phyloP scores from a whole-genome alignment of 2,329 filamentous ascomycete genomes.

The Fusarium ambrosium region DNA sequence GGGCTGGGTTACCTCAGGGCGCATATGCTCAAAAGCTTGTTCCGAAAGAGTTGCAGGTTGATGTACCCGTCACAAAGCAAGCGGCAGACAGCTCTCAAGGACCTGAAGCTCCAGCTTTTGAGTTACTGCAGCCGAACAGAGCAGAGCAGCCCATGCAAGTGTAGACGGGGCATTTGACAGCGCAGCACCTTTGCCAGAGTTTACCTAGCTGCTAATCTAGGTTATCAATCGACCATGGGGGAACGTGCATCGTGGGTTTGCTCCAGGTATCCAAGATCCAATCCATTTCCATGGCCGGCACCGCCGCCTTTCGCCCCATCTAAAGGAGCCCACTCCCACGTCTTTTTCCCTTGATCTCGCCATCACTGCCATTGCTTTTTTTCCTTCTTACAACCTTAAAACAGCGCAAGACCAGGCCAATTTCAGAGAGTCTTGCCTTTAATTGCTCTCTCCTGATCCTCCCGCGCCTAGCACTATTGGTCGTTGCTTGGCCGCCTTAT shows the following conservation, averaged over 20 bases:
- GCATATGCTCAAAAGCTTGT: conserved; percentile 19
- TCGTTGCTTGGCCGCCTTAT: conserved; percentile 16
- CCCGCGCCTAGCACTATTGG: conserved; percentile 2
- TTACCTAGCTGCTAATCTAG: conserved; percentile 23
- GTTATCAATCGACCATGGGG: conserved; percentile 41
- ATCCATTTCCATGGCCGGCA: conserved; percentile 14
- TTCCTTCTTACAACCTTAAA: conserved; percentile 6
- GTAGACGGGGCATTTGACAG: conserved; percentile 29
- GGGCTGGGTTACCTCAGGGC: conserved; percentile 33
- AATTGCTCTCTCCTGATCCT: conserved; percentile 1
- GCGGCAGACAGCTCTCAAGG: conserved; percentile 20
- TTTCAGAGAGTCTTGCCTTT: conserved; percentile 14
- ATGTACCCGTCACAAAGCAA: conserved; percentile 4
- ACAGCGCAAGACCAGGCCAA: conserved; percentile 13
- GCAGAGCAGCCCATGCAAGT: not conserved
- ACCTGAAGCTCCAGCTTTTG: conserved; percentile 34
- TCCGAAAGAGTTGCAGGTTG: conserved; percentile 11
- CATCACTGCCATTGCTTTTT: conserved; percentile 16
- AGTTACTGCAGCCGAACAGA: conserved; percentile 11
- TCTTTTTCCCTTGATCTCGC: conserved; percentile 30
- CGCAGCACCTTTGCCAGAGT: conserved; percentile 30
- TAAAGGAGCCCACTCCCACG: conserved; percentile 33
- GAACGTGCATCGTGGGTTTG: conserved; percentile 32
- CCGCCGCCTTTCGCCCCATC: conserved; percentile 33
- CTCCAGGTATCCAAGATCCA: conserved; percentile 15